These are phyloP conservation scores for Aegilops umbellulata DNA, from an alignment of 176 grass and related monocot species.

Conservation along the genomic window DNA sequence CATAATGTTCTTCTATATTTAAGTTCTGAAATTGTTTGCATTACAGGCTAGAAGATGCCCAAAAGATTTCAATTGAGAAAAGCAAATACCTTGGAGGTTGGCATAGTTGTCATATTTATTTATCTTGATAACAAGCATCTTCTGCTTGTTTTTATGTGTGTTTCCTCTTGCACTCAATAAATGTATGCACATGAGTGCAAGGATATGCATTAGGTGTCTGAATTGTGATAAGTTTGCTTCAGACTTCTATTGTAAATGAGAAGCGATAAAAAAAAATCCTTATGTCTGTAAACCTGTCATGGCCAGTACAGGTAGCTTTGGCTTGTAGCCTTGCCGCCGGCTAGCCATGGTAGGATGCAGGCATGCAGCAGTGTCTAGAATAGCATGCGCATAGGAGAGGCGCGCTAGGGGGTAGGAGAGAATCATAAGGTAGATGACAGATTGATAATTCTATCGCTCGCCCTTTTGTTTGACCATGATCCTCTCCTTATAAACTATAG, in stretches of 20 bases:
- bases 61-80: constrained; percentile 98
- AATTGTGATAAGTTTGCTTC: background rate
- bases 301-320: background rate
- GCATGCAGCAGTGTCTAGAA: background rate
- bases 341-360: background rate
- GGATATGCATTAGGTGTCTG: background rate
- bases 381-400: background rate
- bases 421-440: background rate
- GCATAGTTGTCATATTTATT: background rate
- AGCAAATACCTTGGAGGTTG: constrained; percentile 99
- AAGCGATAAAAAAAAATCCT: constrained; percentile 2
- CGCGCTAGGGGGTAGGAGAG: background rate
- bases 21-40: background rate
- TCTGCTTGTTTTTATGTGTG: background rate
- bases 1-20: background rate
- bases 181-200: background rate
- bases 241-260: background rate
- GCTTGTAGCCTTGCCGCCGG: background rate
- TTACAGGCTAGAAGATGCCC: constrained; percentile 76
- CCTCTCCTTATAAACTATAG: background rate
- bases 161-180: background rate
- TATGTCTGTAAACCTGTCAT: background rate
- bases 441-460: background rate
- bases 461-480: background rate
- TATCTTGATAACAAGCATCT: background rate